These are phyloP conservation scores for Euphorbia pulcherrima DNA, from an alignment of 345 rosid species.

Conservation along the genomic window DNA sequence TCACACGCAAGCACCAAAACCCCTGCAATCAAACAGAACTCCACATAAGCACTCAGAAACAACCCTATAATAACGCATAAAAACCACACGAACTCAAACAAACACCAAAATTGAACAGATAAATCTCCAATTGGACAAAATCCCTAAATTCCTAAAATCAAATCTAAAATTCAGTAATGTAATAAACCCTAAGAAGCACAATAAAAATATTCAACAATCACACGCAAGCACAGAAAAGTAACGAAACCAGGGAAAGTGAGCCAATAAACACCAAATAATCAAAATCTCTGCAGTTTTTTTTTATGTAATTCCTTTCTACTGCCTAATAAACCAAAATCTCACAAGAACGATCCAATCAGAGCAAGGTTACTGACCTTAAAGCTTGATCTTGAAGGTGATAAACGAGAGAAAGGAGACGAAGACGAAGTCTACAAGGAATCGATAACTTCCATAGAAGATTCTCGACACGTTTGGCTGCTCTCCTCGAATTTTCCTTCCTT, in stretches of 20 bases:
- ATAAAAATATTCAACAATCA: too few species aligned
- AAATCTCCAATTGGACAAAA: background rate
- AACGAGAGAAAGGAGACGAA: background rate
- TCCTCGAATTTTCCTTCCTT: background rate
- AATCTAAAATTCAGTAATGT: background rate
- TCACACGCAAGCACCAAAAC: too few species aligned
- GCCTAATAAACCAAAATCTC: background rate
- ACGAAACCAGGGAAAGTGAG: too few species aligned
- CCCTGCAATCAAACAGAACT: background rate
- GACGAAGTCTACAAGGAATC: background rate
- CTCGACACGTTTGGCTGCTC: background rate
- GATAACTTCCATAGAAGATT: slow-evolving; percentile 3
- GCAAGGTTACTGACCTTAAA: background rate
- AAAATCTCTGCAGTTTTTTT: background rate
- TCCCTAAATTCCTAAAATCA: background rate
- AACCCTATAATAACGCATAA: background rate
- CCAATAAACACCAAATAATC: background rate
- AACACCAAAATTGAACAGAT: background rate
- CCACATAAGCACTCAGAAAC: background rate
- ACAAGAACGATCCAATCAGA: background rate
- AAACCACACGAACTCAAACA: background rate
- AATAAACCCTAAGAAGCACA: background rate
- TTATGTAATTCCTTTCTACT: background rate
- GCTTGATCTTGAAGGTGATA: background rate
- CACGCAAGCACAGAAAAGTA: too few species aligned